These are phyloP conservation scores for Phalaenopsis aphrodite DNA, from an alignment of 106 monocot species.

Conservation along the genomic window DNA sequence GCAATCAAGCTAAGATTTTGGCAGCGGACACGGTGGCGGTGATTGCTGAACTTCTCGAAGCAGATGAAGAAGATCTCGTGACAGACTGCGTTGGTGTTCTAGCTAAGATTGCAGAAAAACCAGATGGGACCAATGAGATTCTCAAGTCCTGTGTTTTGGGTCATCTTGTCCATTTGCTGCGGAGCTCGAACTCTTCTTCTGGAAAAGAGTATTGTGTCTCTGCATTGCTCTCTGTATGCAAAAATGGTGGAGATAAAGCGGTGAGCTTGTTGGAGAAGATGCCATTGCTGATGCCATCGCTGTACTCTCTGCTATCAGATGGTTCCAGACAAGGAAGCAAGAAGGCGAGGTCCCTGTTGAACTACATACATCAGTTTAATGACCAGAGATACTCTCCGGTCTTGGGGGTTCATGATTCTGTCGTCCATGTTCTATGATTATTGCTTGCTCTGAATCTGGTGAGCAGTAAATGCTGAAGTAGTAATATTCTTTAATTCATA, in stretches of 20 bases:
- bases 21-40: conserved; percentile 27
- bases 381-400: conserved; percentile 1
- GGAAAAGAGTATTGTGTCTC: conserved; percentile 56
- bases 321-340: conserved; percentile 46
- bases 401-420: conserved; percentile 4
- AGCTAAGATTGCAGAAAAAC: conserved; percentile 42
- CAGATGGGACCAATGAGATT: conserved; percentile 37
- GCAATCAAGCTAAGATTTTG: conserved; percentile 38
- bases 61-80: conserved; percentile 32
- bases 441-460: neutral
- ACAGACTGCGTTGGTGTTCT: conserved; percentile 43
- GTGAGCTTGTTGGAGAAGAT: conserved; percentile 29
- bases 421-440: conserved; percentile 21
- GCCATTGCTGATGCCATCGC: conserved; percentile 40
- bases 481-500: conserved; percentile 3
- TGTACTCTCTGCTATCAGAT: conserved; percentile 40
- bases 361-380: conserved; percentile 26
- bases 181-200: conserved; percentile 26
- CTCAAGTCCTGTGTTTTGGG: conserved; percentile 19
- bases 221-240: conserved; percentile 36
- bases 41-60: conserved; percentile 9
- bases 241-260: conserved; percentile 36
- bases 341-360: conserved; percentile 52
- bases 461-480: neutral
- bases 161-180: conserved; percentile 28